A percentile compares a stretch with the other conserved stretches of the same genome.
Conservation (phyloP, 495 filamentous ascomycete species). For the Podospora didyma region DNA sequence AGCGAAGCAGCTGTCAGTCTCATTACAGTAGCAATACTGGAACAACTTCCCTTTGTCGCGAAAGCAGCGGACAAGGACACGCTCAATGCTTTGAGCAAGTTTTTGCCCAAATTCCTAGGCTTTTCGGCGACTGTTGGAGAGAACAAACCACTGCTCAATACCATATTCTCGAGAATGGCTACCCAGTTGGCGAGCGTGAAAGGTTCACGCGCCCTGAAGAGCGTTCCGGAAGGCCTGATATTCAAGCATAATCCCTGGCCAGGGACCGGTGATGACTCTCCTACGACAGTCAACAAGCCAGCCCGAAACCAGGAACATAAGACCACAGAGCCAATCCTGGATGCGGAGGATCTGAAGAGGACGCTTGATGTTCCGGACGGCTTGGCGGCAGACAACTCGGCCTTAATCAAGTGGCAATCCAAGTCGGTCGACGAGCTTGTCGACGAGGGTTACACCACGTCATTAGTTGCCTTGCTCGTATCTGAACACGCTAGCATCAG, state of each 20-base stretch:
- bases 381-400: conserved; percentile 51
- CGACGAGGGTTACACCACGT: conserved; percentile 63
- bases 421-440: conserved; percentile 71
- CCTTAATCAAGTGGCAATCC: conserved; percentile 62
- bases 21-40: conserved; percentile 59
- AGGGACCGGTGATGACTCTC: background rate
- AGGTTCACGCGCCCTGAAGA: background rate
- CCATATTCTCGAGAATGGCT: conserved; percentile 26
- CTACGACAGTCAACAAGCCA: background rate
- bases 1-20: conserved; percentile 33
- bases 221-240: background rate
- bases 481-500: conserved; percentile 70
- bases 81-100: conserved; percentile 46
- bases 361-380: conserved; percentile 30
- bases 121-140: conserved; percentile 33
- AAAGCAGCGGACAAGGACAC: conserved; percentile 41
- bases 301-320: background rate
- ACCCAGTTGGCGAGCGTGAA: conserved; percentile 14
- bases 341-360: conserved; percentile 24
- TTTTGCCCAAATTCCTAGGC: conserved; percentile 50
- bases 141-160: conserved; percentile 36
- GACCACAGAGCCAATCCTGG: conserved; percentile 1
- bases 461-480: conserved; percentile 69
- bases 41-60: conserved; percentile 71
- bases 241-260: conserved; percentile 18